A percentile compares a stretch with the other conserved stretches of the same genome.
These are phyloP conservation scores for Vitis cinerea DNA, from an alignment of 164 flowering plant genomes.

Conservation along the genomic window DNA sequence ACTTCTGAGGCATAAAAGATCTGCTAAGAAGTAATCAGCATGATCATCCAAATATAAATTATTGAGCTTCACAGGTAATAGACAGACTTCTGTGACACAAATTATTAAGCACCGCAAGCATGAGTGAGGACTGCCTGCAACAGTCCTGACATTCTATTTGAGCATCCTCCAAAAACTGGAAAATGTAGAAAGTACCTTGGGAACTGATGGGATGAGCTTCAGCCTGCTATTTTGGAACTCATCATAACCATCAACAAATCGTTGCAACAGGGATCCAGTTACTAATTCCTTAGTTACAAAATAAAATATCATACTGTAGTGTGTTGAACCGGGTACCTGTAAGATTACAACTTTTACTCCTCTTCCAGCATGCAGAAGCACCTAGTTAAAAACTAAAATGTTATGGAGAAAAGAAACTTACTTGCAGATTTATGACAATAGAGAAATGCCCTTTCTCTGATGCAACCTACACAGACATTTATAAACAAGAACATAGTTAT, in stretches of 20 bases:
- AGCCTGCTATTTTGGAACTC: conserved; percentile 94
- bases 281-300: conserved; percentile 70
- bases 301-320: conserved; percentile 98
- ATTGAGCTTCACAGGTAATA: no score
- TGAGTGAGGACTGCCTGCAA: no score
- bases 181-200: conserved; percentile 61
- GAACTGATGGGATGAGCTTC: conserved; percentile 97
- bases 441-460: conserved; percentile 87
- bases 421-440: conserved; percentile 82
- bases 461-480: conserved; percentile 61
- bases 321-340: conserved; percentile 96
- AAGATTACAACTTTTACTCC: conserved; percentile 10
- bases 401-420: conserved; percentile 36
- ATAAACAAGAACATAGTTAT: conserved; percentile 1
- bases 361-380: conserved; percentile 10
- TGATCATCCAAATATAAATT: no score
- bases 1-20: no score
- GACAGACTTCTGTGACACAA: no score
- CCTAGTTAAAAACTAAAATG: background rate
- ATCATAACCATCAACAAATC: conserved; percentile 98
- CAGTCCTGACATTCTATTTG: background rate
- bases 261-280: conserved; percentile 90
- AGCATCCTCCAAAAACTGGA: background rate
- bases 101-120: no score
- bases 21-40: no score